phyloP scores from a whole-genome alignment of 2,329 filamentous ascomycete species.

The Talaromyces verruculosus region DNA sequence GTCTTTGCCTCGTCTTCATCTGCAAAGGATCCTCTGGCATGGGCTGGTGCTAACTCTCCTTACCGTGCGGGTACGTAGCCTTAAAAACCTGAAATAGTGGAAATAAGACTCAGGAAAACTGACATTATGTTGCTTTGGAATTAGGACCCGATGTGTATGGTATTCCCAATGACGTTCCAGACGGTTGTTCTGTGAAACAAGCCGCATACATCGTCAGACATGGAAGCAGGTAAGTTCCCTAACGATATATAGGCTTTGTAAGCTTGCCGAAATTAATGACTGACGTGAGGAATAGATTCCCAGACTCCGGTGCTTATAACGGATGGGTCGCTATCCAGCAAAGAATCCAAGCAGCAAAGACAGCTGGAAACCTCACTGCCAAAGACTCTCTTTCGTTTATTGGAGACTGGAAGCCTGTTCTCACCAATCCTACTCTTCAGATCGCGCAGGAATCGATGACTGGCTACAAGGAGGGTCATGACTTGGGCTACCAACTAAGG shows the following conservation, averaged over 20 bases:
- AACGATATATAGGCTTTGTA: not conserved
- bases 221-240: constrained; percentile 56
- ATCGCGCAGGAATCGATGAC: constrained; percentile 61
- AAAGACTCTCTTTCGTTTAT: constrained; percentile 58
- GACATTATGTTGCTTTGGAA: not conserved
- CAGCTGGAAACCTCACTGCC: constrained; percentile 50
- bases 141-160: constrained; percentile 57
- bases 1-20: not conserved
- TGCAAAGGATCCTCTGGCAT: constrained; percentile 44
- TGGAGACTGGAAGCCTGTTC: constrained; percentile 57
- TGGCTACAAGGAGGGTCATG: constrained; percentile 57
- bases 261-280: not conserved
- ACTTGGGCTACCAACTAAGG: constrained; percentile 16
- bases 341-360: constrained; percentile 48
- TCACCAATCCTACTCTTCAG: constrained; percentile 56
- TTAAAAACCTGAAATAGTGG: not conserved
- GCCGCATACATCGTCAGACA: constrained; percentile 61
- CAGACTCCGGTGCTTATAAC: constrained; percentile 60
- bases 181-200: constrained; percentile 60
- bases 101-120: not conserved
- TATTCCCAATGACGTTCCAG: constrained; percentile 56
- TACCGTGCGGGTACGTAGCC: constrained; percentile 50
- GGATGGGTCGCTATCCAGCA: constrained; percentile 50
- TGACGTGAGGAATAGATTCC: constrained; percentile 28
- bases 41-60: constrained; percentile 56